Evolutionary conservation across 257 asterid genomes (phyloP), one percentile per base, ranked within the genome.

Genomic region (Hygrophila difformis): DNA sequence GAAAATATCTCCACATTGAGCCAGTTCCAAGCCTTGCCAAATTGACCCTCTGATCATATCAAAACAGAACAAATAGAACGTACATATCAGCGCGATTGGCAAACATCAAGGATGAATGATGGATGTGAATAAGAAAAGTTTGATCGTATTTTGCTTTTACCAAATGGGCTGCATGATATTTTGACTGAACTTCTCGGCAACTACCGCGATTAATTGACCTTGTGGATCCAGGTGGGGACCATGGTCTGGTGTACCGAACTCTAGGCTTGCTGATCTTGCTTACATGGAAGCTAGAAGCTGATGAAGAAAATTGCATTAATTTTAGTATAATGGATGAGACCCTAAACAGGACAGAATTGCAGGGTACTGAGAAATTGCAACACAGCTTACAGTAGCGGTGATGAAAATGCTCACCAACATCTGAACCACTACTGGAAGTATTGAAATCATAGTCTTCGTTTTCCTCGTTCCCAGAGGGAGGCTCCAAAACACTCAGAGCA

Each of bases 401-500:
- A 52, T 60, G 63, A 45, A 64, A 82, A 59, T 82, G 82, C 51
- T 68, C 84, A 52, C 62, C 79, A 49, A 71, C 53, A 22, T 78
- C 95, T 23, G 93, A 82, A 51, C 82, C 84, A 64, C 87, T 75
- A 63, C 75, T 79, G 9, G 85, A 77, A 60, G 77, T 82, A 54
- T 77, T 81, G 53, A 87, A 73, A 44, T 77, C 87, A 55, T 67
- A 75, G 38, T 77, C 93, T 34, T 63, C 89, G 14, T 77, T 89
- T 26, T 67, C 92, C 72, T 87, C 96, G 40, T 87, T 76, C 8
- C 94, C 96, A 9, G 94, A 82, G 40, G 96, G 94, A 51, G 81
- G 84, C 50, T 87, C 94, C 53, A 87, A 42, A 49, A 87, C 96
- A 49, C 96, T 82, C 67, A 87, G 68, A 46, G 96, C 96, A 71